Percentiles rank a stretch among this genome's conserved stretches.
phyloP scores from a whole-genome alignment of 2,329 filamentous ascomycete species.

The Claviceps sp. region DNA sequence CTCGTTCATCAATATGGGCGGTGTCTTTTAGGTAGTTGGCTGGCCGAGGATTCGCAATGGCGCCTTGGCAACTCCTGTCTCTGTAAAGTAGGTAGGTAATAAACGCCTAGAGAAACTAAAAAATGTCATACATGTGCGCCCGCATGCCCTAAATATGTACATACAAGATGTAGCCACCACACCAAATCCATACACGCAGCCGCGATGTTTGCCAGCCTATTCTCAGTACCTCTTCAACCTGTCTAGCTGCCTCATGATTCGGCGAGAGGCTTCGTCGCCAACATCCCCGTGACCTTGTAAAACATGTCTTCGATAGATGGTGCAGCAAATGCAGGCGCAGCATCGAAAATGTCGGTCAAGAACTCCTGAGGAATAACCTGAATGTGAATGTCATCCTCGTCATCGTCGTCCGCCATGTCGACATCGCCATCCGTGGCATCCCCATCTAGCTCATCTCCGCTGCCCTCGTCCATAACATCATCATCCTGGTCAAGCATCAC shows the following conservation, averaged over 20 bases:
- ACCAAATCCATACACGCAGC: background rate
- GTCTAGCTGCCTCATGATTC: background rate
- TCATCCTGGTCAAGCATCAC: slow-evolving; percentile 25
- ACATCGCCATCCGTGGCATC: slow-evolving; percentile 24
- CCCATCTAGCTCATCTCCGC: slow-evolving; percentile 26
- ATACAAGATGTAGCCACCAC: background rate
- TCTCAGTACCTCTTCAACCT: no score
- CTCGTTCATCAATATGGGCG: no score
- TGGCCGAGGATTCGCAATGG: no score
- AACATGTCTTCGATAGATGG: slow-evolving; percentile 65
- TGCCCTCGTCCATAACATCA: slow-evolving; percentile 23
- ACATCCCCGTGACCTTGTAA: slow-evolving; percentile 50
- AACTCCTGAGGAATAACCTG: slow-evolving; percentile 55
- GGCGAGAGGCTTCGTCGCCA: slow-evolving; percentile 34
- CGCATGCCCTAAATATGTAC: background rate
- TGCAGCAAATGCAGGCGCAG: slow-evolving; percentile 53
- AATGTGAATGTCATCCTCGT: slow-evolving; percentile 30
- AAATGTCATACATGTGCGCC: background rate
- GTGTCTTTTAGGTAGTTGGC: no score
- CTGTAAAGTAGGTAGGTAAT: no score
- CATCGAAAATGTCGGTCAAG: slow-evolving; percentile 57
- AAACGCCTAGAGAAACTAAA: no score
- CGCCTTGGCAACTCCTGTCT: no score
- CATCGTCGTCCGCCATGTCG: slow-evolving; percentile 29
- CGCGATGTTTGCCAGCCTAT: background rate